Evolutionary conservation across 805 yeast genomes (phyloP).

Genomic region (Scheffersomyces spartinae): DNA sequence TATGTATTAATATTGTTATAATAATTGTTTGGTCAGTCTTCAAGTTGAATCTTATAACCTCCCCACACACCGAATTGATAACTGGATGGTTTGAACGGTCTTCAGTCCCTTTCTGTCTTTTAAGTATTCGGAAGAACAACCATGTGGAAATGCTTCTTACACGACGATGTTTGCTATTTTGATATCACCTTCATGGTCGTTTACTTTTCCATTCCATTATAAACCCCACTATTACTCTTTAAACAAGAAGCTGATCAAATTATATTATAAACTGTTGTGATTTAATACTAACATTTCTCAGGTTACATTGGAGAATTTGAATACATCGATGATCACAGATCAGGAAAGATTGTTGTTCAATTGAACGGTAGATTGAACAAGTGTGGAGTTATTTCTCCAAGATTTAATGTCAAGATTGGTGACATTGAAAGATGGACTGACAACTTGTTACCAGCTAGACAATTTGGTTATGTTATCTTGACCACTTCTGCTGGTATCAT

Average conservation of each 20-base stretch:
- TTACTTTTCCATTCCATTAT: conserved; percentile 57
- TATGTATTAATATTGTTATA: conserved; percentile 11
- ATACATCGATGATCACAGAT: conserved; percentile 25
- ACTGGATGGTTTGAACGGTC: conserved; percentile 93
- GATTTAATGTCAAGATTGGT: conserved; percentile 92
- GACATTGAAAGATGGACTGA: conserved; percentile 98
- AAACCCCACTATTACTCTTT: not conserved
- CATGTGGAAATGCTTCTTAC: conserved; percentile 56
- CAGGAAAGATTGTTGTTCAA: conserved; percentile 25
- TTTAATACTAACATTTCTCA: conserved; percentile 1
- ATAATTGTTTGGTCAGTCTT: conserved; percentile 1
- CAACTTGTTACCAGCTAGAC: conserved; percentile 98
- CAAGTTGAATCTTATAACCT: conserved; percentile 1
- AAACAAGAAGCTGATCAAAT: not conserved
- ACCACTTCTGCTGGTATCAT: conserved; percentile 99
- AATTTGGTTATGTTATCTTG: conserved; percentile 94
- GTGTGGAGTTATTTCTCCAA: conserved; percentile 98
- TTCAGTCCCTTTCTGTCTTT: conserved; percentile 92
- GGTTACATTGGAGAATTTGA: conserved; percentile 24
- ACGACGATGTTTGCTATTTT: conserved; percentile 32
- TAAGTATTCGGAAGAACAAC: conserved; percentile 84
- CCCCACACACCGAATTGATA: conserved; percentile 75
- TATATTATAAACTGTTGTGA: not conserved
- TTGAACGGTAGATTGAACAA: conserved; percentile 56
- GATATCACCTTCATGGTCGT: conserved; percentile 32